Evolutionary conservation across 1,284 basidiomycete genomes (phyloP), one percentile per base, ranked within the genome.

Genomic region (Malassezia psittaci): DNA sequence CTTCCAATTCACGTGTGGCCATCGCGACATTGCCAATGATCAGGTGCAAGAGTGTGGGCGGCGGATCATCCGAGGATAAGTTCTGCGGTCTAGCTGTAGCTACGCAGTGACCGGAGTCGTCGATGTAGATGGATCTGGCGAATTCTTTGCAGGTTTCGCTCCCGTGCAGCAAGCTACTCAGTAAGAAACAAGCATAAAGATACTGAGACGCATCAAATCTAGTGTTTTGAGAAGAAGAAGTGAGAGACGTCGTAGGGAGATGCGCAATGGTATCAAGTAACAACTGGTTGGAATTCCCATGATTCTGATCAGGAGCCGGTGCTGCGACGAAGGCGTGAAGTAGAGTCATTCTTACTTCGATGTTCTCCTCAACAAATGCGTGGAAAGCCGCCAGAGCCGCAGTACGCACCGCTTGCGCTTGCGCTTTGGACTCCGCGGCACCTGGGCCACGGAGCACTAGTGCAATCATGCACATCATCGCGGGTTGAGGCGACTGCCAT

Each of bases 21-120:
- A 87, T 64, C 81, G 81, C 77, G 7, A 82, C 64, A 66, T 81
- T 87, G 77, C 69, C 85, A 5, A 82, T 78, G 1, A 82, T 67
- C 13, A 80, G 74, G 58, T 80, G 79, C 5, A 82, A 76, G 7
- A 82, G 72, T 3, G 76, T 76, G 3, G 72, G 65, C 4, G 70
- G 69, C 11, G 80, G 79, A 18, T 80, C 79, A 29, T 79, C 79
- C 24, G 77, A 5, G 29, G 50, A 36, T 29, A 38, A 45, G 19
- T 32, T 11, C 29, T 50, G 39, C 18, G 39, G 49, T 29, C 19
- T n/a, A 0, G 54, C 50, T 15, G 41, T 40, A 15, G 51, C 51
- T 11, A 52, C 51, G 18, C 55, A 57, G n/a, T 39, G 50, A 7
- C 55, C 77, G 3, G 76, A 76, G 29, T 54, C 57, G 36, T 61